Evolutionary conservation across 2,329 filamentous ascomycete genomes (phyloP).

Genomic region (Chaetomium sp.): DNA sequence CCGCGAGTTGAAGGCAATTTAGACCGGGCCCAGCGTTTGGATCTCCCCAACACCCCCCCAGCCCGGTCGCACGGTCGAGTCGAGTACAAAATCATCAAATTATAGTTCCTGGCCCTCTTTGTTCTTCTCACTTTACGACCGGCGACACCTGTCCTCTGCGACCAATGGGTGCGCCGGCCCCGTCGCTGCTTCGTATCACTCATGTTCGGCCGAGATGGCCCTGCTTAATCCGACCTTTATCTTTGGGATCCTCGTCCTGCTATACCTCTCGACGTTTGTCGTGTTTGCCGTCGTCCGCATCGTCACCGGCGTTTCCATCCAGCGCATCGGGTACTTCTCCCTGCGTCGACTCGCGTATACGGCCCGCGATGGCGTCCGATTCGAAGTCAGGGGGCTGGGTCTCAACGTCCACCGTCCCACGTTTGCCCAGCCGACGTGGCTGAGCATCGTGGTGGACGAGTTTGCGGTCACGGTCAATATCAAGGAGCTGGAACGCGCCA

Average conservation of each 20-base stretch:
- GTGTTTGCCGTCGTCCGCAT: conserved; percentile 90
- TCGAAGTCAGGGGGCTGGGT: conserved; percentile 84
- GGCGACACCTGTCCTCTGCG: conserved; percentile 2
- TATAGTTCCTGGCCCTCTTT: not conserved
- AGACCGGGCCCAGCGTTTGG: conserved; percentile 15
- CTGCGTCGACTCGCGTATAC: conserved; percentile 86
- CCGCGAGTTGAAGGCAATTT: conserved; percentile 13
- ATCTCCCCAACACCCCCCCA: not conserved
- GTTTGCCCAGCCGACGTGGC: conserved; percentile 94
- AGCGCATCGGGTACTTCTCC: conserved; percentile 88
- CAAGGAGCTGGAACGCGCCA: conserved; percentile 52
- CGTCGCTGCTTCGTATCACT: conserved; percentile 12
- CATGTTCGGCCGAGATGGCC: conserved; percentile 44
- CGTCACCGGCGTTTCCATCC: conserved; percentile 88
- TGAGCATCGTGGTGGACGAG: conserved; percentile 83
- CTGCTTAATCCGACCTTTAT: conserved; percentile 72
- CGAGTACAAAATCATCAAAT: not conserved
- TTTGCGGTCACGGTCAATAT: conserved; percentile 78
- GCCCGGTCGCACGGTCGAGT: conserved; percentile 5
- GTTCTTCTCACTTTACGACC: not conserved
- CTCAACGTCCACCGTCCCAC: conserved; percentile 87
- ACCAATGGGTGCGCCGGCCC: conserved; percentile 9
- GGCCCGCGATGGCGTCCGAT: conserved; percentile 77
- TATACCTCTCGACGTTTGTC: conserved; percentile 88
- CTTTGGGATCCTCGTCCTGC: conserved; percentile 74